phyloP scores from a whole-genome alignment of 2,329 filamentous ascomycete species.

The Immersiporthe knoxdaviesiana region DNA sequence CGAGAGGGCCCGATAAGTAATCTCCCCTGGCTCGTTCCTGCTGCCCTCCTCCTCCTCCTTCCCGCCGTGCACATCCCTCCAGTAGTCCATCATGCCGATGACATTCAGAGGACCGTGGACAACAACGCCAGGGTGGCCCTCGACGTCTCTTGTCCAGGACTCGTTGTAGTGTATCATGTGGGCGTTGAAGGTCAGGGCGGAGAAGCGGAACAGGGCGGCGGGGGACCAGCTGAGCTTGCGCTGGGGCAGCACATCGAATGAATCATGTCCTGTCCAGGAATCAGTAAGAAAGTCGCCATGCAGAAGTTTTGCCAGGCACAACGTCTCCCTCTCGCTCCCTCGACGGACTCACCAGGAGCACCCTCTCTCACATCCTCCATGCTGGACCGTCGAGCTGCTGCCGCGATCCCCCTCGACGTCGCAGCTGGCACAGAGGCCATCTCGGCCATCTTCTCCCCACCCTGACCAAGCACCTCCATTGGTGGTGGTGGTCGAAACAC shows the following conservation, averaged over 20 bases:
- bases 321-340: background rate
- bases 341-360: slow-evolving; percentile 20
- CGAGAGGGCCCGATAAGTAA: slow-evolving; percentile 70
- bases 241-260: slow-evolving; percentile 4
- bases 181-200: slow-evolving; percentile 82
- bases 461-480: background rate
- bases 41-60: no score
- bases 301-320: background rate
- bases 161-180: slow-evolving; percentile 84
- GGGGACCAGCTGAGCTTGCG: slow-evolving; percentile 49
- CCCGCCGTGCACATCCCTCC: slow-evolving; percentile 53
- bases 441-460: background rate
- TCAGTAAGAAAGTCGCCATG: slow-evolving; percentile 8
- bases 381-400: slow-evolving; percentile 8
- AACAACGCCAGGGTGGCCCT: slow-evolving; percentile 71
- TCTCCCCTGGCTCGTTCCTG: slow-evolving; percentile 42
- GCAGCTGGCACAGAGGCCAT: background rate
- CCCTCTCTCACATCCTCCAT: slow-evolving; percentile 18
- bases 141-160: slow-evolving; percentile 63
- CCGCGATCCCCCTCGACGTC: background rate
- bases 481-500: slow-evolving; percentile 21
- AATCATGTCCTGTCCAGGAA: background rate
- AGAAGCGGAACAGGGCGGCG: slow-evolving; percentile 74
- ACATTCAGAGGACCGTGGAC: slow-evolving; percentile 83
- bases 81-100: slow-evolving; percentile 71